Conservation (phyloP, 352 stramenopile genomes). For the Phytophthora sp. region DNA sequence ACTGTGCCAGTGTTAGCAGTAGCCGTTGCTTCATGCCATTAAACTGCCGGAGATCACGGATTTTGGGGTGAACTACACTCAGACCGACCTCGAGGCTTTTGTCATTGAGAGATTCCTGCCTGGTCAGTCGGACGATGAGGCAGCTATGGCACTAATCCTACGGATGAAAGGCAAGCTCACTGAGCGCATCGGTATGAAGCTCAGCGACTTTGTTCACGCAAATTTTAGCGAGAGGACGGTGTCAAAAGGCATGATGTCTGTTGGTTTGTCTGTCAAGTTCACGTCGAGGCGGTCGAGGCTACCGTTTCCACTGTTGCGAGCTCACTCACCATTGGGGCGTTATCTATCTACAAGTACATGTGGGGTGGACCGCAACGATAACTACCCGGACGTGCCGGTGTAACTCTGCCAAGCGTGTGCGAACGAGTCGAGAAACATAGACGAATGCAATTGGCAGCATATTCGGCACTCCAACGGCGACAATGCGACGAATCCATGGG, state of each 20-base stretch:
- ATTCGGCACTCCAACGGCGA: too few species aligned
- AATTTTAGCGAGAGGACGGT: slow-evolving; percentile 88
- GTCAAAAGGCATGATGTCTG: slow-evolving; percentile 79
- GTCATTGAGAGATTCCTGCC: slow-evolving; percentile 85
- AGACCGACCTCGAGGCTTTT: slow-evolving; percentile 84
- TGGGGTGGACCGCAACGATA: slow-evolving; percentile 53
- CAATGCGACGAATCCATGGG: too few species aligned
- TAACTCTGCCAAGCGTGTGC: too few species aligned
- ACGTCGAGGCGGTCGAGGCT: slow-evolving; percentile 71
- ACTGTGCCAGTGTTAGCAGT: slow-evolving; percentile 71
- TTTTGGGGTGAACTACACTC: slow-evolving; percentile 86
- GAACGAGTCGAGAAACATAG: too few species aligned
- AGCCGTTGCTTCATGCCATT: slow-evolving; percentile 82
- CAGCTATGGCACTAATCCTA: slow-evolving; percentile 77
- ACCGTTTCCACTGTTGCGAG: slow-evolving; percentile 82
- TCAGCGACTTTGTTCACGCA: slow-evolving; percentile 88
- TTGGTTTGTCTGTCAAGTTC: slow-evolving; percentile 83
- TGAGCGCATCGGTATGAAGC: slow-evolving; percentile 84
- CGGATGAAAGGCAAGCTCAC: slow-evolving; percentile 90
- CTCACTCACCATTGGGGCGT: slow-evolving; percentile 74
- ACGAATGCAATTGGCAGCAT: too few species aligned
- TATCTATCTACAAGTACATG: slow-evolving; percentile 89
- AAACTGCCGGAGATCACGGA: slow-evolving; percentile 87
- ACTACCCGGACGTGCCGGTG: too few species aligned
- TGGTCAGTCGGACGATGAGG: slow-evolving; percentile 83